Conservation (phyloP, 1,284 basidiomycete species). For the Sanghuangporus weigelae region DNA sequence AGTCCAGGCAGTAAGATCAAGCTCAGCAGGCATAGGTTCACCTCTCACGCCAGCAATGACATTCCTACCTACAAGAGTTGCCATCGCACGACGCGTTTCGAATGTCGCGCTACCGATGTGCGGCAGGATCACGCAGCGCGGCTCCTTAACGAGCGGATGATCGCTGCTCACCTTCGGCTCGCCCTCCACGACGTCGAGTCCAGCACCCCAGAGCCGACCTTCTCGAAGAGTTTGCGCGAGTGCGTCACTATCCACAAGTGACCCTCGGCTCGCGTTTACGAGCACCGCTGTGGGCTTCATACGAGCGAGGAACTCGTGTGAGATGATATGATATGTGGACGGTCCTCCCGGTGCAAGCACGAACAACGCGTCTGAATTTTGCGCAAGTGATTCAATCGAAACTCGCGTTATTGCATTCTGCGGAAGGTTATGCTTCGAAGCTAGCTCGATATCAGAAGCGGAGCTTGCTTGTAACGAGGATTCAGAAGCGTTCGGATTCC, state of each 20-base stretch:
- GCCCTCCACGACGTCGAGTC: conserved; percentile 90
- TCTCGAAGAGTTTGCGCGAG: conserved; percentile 75
- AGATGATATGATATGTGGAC: conserved; percentile 69
- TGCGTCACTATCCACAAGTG: conserved; percentile 86
- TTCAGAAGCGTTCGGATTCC: conserved; percentile 36
- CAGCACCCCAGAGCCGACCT: conserved; percentile 85
- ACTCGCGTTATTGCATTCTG: conserved; percentile 51
- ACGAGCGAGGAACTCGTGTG: conserved; percentile 62
- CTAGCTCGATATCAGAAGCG: conserved; percentile 49
- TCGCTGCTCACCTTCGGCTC: conserved; percentile 76
- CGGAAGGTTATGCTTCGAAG: conserved; percentile 40
- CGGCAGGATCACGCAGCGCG: conserved; percentile 77
- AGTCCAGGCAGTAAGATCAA: conserved; percentile 29
- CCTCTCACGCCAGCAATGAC: conserved; percentile 48
- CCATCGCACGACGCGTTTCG: conserved; percentile 84
- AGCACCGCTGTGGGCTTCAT: conserved; percentile 85
- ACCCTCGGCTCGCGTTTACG: conserved; percentile 77
- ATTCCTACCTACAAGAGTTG: conserved; percentile 64
- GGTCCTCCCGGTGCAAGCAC: conserved; percentile 78
- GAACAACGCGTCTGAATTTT: conserved; percentile 75
- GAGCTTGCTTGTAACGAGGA: conserved; percentile 34
- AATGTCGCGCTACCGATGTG: conserved; percentile 89
- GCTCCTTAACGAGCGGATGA: conserved; percentile 78
- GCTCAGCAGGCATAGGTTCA: conserved; percentile 49
- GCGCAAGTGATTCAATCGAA: conserved; percentile 62